Evolutionary conservation across 208 protist species (phyloP).

Genomic region (Porcisia hertigi): DNA sequence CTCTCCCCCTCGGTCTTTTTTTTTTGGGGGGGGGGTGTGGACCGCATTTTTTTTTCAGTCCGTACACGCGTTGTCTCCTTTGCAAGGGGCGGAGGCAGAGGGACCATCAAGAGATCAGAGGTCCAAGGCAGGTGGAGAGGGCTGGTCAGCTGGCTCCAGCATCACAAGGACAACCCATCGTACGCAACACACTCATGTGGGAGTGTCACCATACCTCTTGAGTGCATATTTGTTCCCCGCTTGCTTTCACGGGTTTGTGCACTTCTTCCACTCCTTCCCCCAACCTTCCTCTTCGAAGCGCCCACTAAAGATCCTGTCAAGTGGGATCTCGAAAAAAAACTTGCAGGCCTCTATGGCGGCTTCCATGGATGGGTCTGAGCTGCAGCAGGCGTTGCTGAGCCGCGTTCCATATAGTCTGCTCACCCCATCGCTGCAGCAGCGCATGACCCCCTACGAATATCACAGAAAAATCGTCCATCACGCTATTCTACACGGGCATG

Average conservation of each 20-base stretch:
- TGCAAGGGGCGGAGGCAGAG: background rate
- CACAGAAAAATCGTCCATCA: constrained; percentile 39
- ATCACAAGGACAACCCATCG: too few relatives aligned
- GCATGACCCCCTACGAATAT: constrained; percentile 56
- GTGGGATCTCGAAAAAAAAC: background rate
- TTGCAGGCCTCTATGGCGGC: constrained; percentile 11
- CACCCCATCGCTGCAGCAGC: constrained; percentile 62
- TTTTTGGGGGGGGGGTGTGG: too few relatives aligned
- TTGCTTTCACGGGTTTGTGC: too few relatives aligned
- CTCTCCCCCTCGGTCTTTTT: background rate
- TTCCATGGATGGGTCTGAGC: constrained; percentile 39
- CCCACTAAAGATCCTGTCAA: too few relatives aligned
- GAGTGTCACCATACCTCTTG: too few relatives aligned
- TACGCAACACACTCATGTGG: too few relatives aligned
- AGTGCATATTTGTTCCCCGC: too few relatives aligned
- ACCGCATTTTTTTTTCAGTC: background rate
- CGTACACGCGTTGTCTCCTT: too few relatives aligned
- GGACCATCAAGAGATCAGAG: background rate
- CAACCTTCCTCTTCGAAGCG: too few relatives aligned
- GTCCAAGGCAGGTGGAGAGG: background rate
- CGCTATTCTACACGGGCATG: constrained; percentile 51
- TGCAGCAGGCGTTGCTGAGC: constrained; percentile 58
- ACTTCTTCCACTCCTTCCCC: too few relatives aligned
- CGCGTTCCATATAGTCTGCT: constrained; percentile 60
- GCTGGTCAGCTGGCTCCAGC: too few relatives aligned